These are phyloP conservation scores for Symbiotaphrina buchneri DNA, from an alignment of 495 filamentous ascomycete genomes.

Conservation along the genomic window DNA sequence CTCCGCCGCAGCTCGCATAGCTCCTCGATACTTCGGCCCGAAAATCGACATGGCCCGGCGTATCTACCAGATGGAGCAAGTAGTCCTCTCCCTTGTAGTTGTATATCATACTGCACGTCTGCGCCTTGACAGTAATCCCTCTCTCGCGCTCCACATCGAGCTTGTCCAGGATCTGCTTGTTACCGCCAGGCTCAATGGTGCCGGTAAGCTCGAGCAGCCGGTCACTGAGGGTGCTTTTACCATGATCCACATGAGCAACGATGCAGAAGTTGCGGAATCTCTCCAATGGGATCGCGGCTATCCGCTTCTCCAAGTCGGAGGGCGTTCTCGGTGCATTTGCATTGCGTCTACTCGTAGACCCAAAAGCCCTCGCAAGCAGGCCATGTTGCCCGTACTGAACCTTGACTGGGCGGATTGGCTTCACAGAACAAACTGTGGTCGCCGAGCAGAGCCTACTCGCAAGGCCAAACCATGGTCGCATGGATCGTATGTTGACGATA, in stretches of 20 bases:
- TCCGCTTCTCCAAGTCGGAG: conserved; percentile 54
- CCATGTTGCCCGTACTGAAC: conserved; percentile 4
- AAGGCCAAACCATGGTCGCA: conserved; percentile 12
- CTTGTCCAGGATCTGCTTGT: conserved; percentile 93
- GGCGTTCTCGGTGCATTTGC: conserved; percentile 16
- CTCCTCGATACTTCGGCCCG: conserved; percentile 84
- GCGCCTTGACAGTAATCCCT: conserved; percentile 95
- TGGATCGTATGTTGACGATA: conserved; percentile 4
- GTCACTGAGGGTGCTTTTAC: conserved; percentile 85
- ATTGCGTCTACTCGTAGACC: conserved; percentile 14
- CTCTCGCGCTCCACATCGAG: conserved; percentile 89
- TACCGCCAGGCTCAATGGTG: conserved; percentile 66
- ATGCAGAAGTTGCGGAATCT: conserved; percentile 95
- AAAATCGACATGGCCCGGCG: conserved; percentile 95
- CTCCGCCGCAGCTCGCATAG: conserved; percentile 89
- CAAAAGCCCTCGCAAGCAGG: conserved; percentile 7
- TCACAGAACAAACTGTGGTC: conserved; percentile 1
- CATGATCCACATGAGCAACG: conserved; percentile 97
- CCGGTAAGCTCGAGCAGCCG: conserved; percentile 86
- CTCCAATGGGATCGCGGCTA: conserved; percentile 70
- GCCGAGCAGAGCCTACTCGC: conserved; percentile 9
- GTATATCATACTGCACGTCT: conserved; percentile 96
- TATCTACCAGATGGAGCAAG: conserved; percentile 86
- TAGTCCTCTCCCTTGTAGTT: conserved; percentile 71
- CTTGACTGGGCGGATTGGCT: conserved; percentile 8